These are phyloP conservation scores for Exophiala xenobiotica DNA, from an alignment of 2,329 filamentous ascomycete genomes.

Conservation along the genomic window DNA sequence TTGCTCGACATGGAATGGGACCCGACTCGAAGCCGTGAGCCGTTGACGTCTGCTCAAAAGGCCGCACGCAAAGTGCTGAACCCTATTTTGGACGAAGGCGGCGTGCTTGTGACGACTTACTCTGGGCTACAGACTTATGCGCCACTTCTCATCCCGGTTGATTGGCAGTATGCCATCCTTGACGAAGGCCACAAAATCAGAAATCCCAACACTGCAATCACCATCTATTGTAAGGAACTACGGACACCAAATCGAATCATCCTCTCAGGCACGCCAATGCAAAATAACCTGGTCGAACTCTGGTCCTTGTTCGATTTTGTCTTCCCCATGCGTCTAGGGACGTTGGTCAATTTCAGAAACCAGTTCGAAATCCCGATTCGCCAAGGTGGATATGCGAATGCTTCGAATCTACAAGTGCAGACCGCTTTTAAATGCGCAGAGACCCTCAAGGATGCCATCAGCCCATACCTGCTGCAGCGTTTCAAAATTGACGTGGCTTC, in stretches of 20 bases:
- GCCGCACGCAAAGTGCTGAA: conserved; percentile 79
- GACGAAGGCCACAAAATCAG: conserved; percentile 98
- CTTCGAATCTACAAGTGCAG: conserved; percentile 89
- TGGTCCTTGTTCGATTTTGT: conserved; percentile 99
- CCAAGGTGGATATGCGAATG: conserved; percentile 91
- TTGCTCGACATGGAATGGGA: conserved; percentile 59
- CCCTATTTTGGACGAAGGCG: conserved; percentile 77
- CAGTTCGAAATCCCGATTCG: conserved; percentile 94
- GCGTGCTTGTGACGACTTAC: conserved; percentile 94
- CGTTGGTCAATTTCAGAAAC: conserved; percentile 81
- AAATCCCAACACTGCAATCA: conserved; percentile 92
- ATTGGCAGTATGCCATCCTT: conserved; percentile 91
- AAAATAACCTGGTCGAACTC: conserved; percentile 91
- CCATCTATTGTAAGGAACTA: conserved; percentile 91
- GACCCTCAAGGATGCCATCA: conserved; percentile 89
- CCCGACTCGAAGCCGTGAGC: conserved; percentile 38
- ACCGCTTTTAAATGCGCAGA: conserved; percentile 93
- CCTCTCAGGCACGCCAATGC: conserved; percentile 93
- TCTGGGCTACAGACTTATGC: conserved; percentile 92
- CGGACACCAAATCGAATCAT: conserved; percentile 88
- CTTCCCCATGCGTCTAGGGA: conserved; percentile 92
- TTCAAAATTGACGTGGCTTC: conserved; percentile 92
- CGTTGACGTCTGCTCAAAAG: conserved; percentile 58
- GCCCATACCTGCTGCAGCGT: conserved; percentile 86
- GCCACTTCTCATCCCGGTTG: conserved; percentile 73